phyloP scores from a whole-genome alignment of 192 early-diverging fungal genomes.

The Coemansia sp. region DNA sequence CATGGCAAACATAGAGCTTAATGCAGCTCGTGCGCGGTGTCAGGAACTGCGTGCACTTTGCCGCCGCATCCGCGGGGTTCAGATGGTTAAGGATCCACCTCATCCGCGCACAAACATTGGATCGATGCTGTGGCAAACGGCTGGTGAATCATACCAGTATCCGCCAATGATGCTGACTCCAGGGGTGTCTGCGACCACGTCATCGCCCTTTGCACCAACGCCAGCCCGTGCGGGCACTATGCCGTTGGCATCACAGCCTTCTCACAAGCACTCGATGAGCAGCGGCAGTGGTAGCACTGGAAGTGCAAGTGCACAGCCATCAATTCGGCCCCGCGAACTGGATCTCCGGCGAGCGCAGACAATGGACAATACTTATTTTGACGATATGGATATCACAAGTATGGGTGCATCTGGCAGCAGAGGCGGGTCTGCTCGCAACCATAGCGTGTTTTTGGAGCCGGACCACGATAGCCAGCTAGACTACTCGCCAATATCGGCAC shows the following conservation, averaged over 20 bases:
- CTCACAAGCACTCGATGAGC: conserved; percentile 34
- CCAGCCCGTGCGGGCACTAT: conserved; percentile 1
- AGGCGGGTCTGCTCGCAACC: conserved; percentile 17
- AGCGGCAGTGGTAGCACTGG: conserved; percentile 8
- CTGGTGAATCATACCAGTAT: neutral
- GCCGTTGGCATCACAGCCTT: neutral
- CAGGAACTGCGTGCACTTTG: conserved; percentile 35
- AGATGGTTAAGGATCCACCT: conserved; percentile 48
- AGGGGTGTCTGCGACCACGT: conserved; percentile 9
- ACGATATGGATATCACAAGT: neutral
- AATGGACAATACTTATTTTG: conserved; percentile 37
- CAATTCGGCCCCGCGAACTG: neutral
- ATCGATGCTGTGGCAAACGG: conserved; percentile 40
- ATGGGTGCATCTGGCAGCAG: neutral
- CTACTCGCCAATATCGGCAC: conserved; percentile 7
- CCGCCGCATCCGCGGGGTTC: conserved; percentile 35
- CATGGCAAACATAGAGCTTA: conserved; percentile 39
- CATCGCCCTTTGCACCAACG: conserved; percentile 10
- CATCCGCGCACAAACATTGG: conserved; percentile 50
- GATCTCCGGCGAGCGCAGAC: conserved; percentile 30
- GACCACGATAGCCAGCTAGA: neutral
- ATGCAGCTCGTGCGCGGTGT: conserved; percentile 36
- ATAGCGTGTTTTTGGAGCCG: conserved; percentile 24
- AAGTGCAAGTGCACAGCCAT: neutral
- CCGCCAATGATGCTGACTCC: conserved; percentile 18